phyloP scores from a whole-genome alignment of 192 early-diverging fungal species.

The Linnemannia exigua region DNA sequence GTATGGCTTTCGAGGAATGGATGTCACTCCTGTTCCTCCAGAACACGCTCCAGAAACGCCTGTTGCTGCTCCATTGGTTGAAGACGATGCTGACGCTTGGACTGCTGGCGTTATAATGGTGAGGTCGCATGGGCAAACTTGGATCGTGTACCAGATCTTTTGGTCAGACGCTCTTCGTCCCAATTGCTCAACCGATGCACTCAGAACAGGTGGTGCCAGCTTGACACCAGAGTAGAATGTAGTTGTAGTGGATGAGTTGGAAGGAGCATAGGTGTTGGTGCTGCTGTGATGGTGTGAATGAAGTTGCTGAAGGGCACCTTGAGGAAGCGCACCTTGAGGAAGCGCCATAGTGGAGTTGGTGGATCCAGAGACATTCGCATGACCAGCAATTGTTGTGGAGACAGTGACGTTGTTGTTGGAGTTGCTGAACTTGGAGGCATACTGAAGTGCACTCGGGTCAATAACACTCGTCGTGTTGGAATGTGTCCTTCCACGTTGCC shows the following conservation, averaged over 20 bases:
- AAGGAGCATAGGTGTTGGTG: background rate
- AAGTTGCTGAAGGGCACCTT: background rate
- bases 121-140: constrained; percentile 34
- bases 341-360: background rate
- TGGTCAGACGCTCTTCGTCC: constrained; percentile 22
- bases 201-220: constrained; percentile 42
- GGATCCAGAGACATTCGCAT: background rate
- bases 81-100: background rate
- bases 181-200: constrained; percentile 26
- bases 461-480: constrained; percentile 8
- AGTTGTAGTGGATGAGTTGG: constrained; percentile 25
- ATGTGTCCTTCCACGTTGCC: constrained; percentile 13
- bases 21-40: constrained; percentile 9
- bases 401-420: background rate
- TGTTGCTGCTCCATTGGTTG: background rate
- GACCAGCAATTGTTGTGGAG: background rate
- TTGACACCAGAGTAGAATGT: constrained; percentile 53
- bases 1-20: constrained; percentile 40
- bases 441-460: constrained; percentile 10
- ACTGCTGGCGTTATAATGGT: background rate
- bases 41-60: background rate
- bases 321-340: background rate
- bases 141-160: constrained; percentile 53
- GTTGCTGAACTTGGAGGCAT: constrained; percentile 16
- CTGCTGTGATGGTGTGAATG: background rate